Evolutionary conservation across 1,284 basidiomycete genomes (phyloP).

Genomic region (Ceratobasidium papillatum): DNA sequence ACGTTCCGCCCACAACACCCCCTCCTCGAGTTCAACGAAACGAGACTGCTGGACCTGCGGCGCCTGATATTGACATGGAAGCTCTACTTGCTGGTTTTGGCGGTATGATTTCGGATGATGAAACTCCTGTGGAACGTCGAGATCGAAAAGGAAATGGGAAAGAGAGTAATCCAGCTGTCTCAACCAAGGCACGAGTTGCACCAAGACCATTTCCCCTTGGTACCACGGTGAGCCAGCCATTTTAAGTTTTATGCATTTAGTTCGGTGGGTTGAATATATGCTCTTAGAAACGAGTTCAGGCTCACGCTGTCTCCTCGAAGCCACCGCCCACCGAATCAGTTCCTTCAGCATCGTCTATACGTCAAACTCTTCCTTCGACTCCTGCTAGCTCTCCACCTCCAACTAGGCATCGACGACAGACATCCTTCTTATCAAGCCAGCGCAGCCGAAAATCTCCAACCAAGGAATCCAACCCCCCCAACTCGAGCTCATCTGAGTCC

Average conservation of each 20-base stretch:
- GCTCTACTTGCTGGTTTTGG: conserved; percentile 29
- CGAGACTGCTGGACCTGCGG: not conserved
- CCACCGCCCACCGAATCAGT: not conserved
- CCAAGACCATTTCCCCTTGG: conserved; percentile 31
- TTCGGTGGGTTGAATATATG: not conserved
- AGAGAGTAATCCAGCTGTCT: not conserved
- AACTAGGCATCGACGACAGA: not conserved
- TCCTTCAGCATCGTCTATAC: not conserved
- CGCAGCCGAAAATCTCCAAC: not conserved
- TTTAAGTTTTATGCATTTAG: not conserved
- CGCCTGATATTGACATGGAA: conserved; percentile 22
- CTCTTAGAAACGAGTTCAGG: not conserved
- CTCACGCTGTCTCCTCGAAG: not conserved
- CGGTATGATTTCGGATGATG: conserved; percentile 33
- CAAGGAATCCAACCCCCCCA: not conserved
- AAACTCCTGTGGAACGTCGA: conserved; percentile 4
- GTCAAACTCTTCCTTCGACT: not conserved
- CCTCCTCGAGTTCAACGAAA: not conserved
- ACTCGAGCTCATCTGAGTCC: not conserved
- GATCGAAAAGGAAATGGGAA: not conserved
- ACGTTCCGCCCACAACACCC: conserved; percentile 13
- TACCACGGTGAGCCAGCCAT: not conserved
- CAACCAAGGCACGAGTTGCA: not conserved
- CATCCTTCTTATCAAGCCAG: not conserved
- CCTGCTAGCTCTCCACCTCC: not conserved